Conservation (phyloP, 225 moss, liverwort and hornwort species). For the Polytrichum commune region DNA sequence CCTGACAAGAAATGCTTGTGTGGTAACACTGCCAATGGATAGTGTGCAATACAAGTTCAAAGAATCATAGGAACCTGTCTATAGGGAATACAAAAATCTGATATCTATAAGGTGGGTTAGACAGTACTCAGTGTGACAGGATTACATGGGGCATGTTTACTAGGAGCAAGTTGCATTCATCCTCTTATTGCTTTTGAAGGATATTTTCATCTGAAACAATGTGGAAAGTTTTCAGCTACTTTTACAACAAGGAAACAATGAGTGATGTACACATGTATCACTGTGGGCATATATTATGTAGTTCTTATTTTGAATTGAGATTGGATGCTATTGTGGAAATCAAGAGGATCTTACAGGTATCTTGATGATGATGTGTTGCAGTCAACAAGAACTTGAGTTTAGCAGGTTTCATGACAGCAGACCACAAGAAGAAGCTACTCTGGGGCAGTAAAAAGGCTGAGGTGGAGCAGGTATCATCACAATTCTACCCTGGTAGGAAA, state of each 20-base stretch:
- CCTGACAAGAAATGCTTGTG: too few relatives aligned
- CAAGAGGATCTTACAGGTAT: background rate
- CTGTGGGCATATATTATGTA: too few relatives aligned
- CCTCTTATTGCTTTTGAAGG: too few relatives aligned
- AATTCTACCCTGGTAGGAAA: background rate
- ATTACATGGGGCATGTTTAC: background rate
- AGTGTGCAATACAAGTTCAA: too few relatives aligned
- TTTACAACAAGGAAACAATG: background rate
- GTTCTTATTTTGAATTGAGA: background rate
- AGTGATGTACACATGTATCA: too few relatives aligned
- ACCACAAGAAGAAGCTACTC: conserved; percentile 95
- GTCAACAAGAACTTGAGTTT: conserved; percentile 94
- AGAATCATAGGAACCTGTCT: too few relatives aligned
- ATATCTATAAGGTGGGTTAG: background rate
- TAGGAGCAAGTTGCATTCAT: too few relatives aligned
- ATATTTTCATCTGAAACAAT: background rate
- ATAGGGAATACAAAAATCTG: too few relatives aligned
- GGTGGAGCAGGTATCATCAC: conserved; percentile 72
- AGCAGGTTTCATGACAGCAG: conserved; percentile 93
- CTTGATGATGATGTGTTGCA: conserved; percentile 26
- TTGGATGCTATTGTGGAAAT: background rate
- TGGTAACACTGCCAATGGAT: too few relatives aligned
- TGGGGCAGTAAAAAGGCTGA: conserved; percentile 93
- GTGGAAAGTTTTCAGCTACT: conserved; percentile 2
- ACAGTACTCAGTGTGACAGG: conserved; percentile 12